Evolutionary conservation across 352 stramenopile species (phyloP), one percentile per base, ranked within the genome.

Genomic region (Plasmopara viticola): DNA sequence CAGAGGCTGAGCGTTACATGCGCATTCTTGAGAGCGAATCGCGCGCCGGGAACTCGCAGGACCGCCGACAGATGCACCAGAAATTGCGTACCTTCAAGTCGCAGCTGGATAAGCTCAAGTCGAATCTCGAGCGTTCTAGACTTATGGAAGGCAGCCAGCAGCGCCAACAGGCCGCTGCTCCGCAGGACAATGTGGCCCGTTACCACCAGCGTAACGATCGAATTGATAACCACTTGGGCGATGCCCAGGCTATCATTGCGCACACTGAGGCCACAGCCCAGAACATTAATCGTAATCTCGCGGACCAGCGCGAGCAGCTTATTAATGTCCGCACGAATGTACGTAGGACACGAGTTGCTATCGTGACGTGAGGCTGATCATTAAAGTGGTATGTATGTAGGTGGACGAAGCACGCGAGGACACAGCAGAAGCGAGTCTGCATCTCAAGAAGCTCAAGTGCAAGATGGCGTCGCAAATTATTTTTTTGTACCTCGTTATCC

Each of bases 31-130:
- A 93, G 52, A 90, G 77, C 61, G 83, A 93, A 48, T 86, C 78
- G 28, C 76, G 78, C 28, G 82, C 80, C 2, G 83, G 83, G 6
- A 69, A 90, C 51, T 80, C 83, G 7, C 83, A 93, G 54, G 74
- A 90, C 53, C 78, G 82, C 37, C 74, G 83, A 40, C 72, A 78
- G 51, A 93, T 93, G 83, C 83, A 93, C 55, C 78, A 89, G 65
- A 78, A 89, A 68, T 58, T 93, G 25, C 83, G 83, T 20, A 87
- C 68, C 20, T 86, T 86, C 61, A 89, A 94, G 60, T 91, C 80
- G 31, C 75, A 89, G 42, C 61, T 94, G 34, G 83, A 94, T 49
- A 90, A 91, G 62, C 83, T 94, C 53, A 94, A 94, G 60, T 84
- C 80, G 12, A 80, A 78, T 44, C 54, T 94, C 9, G 79, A 90